A percentile compares a stretch with the other conserved stretches of the same genome.
Conservation (phyloP, 1,284 basidiomycete genomes). For the Trichosporon inkin region DNA sequence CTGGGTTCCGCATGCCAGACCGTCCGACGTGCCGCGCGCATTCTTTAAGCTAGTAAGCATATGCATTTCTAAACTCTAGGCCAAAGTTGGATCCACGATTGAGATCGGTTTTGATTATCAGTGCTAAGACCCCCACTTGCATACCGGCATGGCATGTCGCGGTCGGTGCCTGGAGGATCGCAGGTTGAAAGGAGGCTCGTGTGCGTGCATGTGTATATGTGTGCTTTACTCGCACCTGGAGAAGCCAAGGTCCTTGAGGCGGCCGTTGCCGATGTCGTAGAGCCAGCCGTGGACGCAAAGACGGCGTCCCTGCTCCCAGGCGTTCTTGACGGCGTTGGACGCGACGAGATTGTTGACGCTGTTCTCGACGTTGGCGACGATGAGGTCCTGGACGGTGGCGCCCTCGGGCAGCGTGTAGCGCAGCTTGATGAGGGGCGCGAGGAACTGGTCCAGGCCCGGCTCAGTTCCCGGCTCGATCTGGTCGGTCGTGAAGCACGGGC, state of each 20-base stretch:
- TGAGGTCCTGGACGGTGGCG: conserved; percentile 57
- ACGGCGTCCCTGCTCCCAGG: conserved; percentile 64
- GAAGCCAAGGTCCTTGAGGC: conserved; percentile 66
- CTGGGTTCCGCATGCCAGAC: too few relatives aligned
- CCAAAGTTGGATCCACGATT: too few relatives aligned
- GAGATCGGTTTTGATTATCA: too few relatives aligned
- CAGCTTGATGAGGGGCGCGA: conserved; percentile 63
- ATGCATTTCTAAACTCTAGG: too few relatives aligned
- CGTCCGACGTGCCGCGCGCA: too few relatives aligned
- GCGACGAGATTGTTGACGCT: conserved; percentile 68
- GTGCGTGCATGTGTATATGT: too few relatives aligned
- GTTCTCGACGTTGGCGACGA: conserved; percentile 69
- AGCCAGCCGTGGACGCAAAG: conserved; percentile 78
- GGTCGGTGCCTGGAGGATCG: too few relatives aligned
- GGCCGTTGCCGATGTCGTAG: conserved; percentile 68
- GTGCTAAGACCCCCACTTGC: too few relatives aligned
- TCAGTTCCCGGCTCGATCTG: conserved; percentile 55
- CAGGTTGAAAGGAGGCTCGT: too few relatives aligned
- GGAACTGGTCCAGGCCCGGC: conserved; percentile 62
- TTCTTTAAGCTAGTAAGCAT: too few relatives aligned
- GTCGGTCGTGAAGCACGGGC: conserved; percentile 52
- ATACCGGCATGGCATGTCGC: too few relatives aligned
- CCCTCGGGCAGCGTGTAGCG: conserved; percentile 55
- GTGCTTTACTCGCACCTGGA: conserved; percentile 10
- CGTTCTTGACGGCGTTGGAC: conserved; percentile 58